Percentiles rank a stretch among this genome's conserved stretches.
phyloP scores from a whole-genome alignment of 306 rosid genomes.

The Spatholobus suberectus region DNA sequence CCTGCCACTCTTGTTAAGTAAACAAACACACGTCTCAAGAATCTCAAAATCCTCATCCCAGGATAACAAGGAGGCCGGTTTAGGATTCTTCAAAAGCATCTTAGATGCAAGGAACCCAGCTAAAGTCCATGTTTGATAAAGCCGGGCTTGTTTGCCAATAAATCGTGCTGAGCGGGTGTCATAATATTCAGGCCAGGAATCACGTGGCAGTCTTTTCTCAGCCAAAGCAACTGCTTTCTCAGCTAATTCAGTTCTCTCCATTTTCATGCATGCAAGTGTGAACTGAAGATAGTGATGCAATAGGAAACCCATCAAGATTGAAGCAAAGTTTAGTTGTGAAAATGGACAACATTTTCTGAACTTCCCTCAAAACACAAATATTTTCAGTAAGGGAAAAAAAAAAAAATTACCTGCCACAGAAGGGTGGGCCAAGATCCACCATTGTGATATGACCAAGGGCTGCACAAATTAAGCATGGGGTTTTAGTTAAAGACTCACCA shows the following conservation, averaged over 20 bases:
- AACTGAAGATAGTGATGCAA: conserved; percentile 58
- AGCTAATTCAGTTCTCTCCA: conserved; percentile 80
- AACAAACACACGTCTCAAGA: conserved; percentile 87
- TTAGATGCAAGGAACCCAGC: conserved; percentile 93
- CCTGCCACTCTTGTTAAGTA: conserved; percentile 82
- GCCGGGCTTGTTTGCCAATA: conserved; percentile 87
- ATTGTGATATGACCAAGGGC: conserved; percentile 98
- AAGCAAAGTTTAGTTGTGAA: conserved; percentile 5
- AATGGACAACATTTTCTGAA: not conserved
- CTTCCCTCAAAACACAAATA: not conserved
- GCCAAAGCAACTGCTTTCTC: conserved; percentile 76
- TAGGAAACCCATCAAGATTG: not conserved
- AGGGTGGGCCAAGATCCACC: conserved; percentile 99
- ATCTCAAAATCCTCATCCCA: conserved; percentile 95
- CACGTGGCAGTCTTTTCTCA: conserved; percentile 74
- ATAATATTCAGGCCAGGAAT: conserved; percentile 95
- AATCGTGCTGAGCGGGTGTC: conserved; percentile 87
- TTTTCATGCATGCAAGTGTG: conserved; percentile 94
- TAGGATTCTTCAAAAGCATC: conserved; percentile 89
- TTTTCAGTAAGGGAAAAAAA: conserved; percentile 14
- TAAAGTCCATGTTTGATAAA: conserved; percentile 90
- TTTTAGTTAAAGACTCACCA: conserved; percentile 21
- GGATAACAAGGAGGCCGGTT: conserved; percentile 67
- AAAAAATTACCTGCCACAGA: conserved; percentile 84
- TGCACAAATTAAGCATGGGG: conserved; percentile 47